Base-by-base conservation (phyloP, 129 eudicot genomes). In the Logfia minima region DNA sequence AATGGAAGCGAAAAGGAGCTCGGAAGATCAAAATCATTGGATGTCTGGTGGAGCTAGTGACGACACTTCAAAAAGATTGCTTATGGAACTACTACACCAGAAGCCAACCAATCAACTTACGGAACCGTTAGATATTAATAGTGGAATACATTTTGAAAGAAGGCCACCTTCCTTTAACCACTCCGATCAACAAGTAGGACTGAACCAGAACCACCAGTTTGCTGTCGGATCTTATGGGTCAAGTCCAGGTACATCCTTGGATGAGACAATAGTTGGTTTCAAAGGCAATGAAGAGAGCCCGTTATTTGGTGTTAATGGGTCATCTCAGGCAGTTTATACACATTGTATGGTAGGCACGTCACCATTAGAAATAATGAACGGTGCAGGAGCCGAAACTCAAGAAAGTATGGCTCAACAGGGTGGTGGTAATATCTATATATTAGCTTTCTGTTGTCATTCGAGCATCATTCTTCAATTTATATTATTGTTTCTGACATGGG, bases 21-120 rank as follows among this genome's bases (percentile, higher is more conserved):
- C 77, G 10, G 96, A 88, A 88, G 96, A 88, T 71, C 84, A 83
- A 32, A 81, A 86, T 83, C 76, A 83, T 34, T 92, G 98, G 98
- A 89, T 90, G 93, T 88, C 93, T 55, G 85, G 86, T 63, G 98
- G 90, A 71, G 69, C 82, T 59, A 87, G 77, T 65, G 96, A 93
- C 37, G 98, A 90, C 77, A 86, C 85, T 74, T 93, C 97, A 28
- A 93, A 91, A 83, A 82, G 88, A 35, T 71, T 93, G 82, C 90
- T 93, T 29, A 90, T 93, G 98, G 97, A 93, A 70, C 73, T 93
- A 60, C 89, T 93, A 21, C 88, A 91, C 35, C 91, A 90, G 79
- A 93, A 90, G 71, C 70, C 92, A 31, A 80, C 80, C 70, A 85
- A 78, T 22, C 86, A 82, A 43, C 72, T 83, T 16, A 71, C 80